These are phyloP conservation scores for Penicillium riverlandense DNA, from an alignment of 495 filamentous ascomycete species.

Conservation along the genomic window DNA sequence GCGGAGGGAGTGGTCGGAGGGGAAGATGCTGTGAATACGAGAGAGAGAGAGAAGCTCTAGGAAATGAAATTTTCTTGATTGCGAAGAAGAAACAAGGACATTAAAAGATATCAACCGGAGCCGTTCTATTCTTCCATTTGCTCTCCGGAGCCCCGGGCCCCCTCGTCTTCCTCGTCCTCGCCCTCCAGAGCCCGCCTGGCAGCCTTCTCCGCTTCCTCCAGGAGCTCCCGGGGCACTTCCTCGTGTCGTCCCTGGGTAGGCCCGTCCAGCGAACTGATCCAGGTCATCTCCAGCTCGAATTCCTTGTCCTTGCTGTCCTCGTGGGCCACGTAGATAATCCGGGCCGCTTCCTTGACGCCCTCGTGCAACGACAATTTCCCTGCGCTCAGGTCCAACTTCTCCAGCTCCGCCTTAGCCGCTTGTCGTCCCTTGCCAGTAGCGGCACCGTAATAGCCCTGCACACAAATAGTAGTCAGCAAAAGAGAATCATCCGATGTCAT, in stretches of 20 bases:
- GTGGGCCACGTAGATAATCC: constrained; percentile 94
- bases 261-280: constrained; percentile 75
- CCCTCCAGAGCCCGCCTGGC: constrained; percentile 66
- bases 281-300: constrained; percentile 98
- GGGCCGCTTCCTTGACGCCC: constrained; percentile 90
- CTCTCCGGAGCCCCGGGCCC: constrained; percentile 24
- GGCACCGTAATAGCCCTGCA: constrained; percentile 88
- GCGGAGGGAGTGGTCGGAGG: constrained; percentile 39
- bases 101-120: constrained; percentile 14
- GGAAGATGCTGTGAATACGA: constrained; percentile 18
- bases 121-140: constrained; percentile 62
- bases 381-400: constrained; percentile 87
- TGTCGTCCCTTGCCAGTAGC: constrained; percentile 95
- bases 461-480: too few relatives aligned
- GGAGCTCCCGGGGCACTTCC: constrained; percentile 80
- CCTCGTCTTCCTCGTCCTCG: constrained; percentile 70
- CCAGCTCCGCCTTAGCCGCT: constrained; percentile 92
- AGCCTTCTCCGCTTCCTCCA: constrained; percentile 83
- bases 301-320: constrained; percentile 98
- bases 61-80: constrained; percentile 30
- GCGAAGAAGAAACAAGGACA: constrained; percentile 7
- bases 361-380: constrained; percentile 70
- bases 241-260: constrained; percentile 88
- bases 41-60: constrained; percentile 32
- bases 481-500: background rate